Conservation (phyloP, 225 moss, liverwort and hornwort species). For the Climacium dendroides region DNA sequence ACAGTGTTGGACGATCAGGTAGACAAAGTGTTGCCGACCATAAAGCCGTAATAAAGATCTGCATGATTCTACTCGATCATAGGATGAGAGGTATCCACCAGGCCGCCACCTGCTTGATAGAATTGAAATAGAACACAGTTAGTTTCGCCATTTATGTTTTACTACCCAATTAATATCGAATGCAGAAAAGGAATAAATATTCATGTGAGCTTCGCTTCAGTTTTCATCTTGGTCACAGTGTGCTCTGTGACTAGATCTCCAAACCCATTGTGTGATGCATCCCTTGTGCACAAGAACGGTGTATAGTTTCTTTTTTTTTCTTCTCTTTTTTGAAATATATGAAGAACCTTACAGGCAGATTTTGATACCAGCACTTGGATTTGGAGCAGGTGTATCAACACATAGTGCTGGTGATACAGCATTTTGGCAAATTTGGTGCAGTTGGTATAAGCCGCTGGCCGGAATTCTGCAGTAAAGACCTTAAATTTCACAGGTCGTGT, state of each 20-base stretch:
- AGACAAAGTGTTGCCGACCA: constrained; percentile 20
- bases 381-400: constrained; percentile 64
- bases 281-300: neutral
- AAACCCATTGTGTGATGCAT: neutral
- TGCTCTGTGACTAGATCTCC: neutral
- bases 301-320: neutral
- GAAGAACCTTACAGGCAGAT: neutral
- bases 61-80: constrained; percentile 20
- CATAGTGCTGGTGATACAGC: constrained; percentile 53
- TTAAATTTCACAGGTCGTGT: constrained; percentile 39
- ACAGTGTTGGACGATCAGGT: constrained; percentile 60
- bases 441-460: constrained; percentile 66
- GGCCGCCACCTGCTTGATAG: constrained; percentile 4
- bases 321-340: neutral
- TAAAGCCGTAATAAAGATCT: constrained; percentile 18
- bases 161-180: neutral
- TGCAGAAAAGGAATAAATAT: neutral
- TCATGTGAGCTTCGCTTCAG: neutral
- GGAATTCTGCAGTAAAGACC: constrained; percentile 55
- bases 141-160: neutral
- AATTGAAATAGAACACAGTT: neutral
- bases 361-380: neutral
- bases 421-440: constrained; percentile 50
- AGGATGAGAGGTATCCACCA: constrained; percentile 28
- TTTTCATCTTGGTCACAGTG: neutral